These are phyloP conservation scores for Zea mays DNA, from an alignment of 176 grass and related monocot genomes.

Conservation along the genomic window DNA sequence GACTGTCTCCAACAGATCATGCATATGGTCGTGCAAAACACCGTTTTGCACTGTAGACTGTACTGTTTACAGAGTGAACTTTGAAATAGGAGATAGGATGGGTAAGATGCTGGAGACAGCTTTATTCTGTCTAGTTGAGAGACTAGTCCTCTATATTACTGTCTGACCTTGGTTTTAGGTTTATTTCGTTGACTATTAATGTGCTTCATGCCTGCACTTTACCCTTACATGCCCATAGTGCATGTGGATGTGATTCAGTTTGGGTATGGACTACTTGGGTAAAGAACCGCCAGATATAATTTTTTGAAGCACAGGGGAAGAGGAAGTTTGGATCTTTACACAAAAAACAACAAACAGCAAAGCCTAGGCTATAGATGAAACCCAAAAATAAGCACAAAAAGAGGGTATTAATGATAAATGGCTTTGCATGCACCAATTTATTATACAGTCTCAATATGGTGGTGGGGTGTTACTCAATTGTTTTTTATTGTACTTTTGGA, in stretches of 20 bases:
- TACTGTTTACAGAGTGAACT: too few relatives aligned
- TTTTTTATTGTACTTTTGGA: constrained; percentile 8
- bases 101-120: too few relatives aligned
- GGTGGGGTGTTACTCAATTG: constrained; percentile 3
- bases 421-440: neutral
- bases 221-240: neutral
- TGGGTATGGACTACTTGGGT: constrained; percentile 11
- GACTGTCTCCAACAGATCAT: too few relatives aligned
- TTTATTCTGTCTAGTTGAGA: neutral
- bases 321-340: neutral
- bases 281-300: neutral
- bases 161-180: neutral
- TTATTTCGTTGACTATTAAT: neutral
- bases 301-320: neutral
- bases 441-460: neutral
- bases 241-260: constrained; percentile 30
- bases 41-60: too few relatives aligned
- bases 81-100: too few relatives aligned
- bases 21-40: too few relatives aligned
- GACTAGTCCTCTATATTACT: neutral
- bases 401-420: neutral
- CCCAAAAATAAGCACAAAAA: neutral
- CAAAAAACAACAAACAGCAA: neutral
- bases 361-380: neutral
- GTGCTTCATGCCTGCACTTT: neutral